These are phyloP conservation scores for Hyaloscypha finlandica DNA, from an alignment of 495 filamentous ascomycete genomes.

Conservation along the genomic window DNA sequence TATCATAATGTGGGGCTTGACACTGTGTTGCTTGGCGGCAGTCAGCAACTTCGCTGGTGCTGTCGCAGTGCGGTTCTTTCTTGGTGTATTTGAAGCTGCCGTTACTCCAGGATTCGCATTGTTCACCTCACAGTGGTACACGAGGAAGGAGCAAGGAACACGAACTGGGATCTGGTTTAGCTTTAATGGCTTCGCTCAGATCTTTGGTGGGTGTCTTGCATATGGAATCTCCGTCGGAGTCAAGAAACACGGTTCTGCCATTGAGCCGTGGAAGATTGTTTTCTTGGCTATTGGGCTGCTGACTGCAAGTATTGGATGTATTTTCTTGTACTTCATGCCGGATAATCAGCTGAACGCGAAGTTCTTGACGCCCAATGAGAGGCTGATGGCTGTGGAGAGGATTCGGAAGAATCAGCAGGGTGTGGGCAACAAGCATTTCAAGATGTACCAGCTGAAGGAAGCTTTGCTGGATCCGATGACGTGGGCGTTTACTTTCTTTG, in stretches of 20 bases:
- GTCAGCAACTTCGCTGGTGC: conserved; percentile 32
- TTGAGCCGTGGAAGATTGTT: conserved; percentile 52
- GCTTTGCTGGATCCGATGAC: conserved; percentile 58
- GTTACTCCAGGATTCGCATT: conserved; percentile 66
- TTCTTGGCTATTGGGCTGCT: conserved; percentile 55
- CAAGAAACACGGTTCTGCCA: conserved; percentile 40
- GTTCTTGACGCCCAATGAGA: conserved; percentile 57
- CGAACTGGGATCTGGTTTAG: conserved; percentile 48
- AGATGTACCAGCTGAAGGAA: conserved; percentile 59
- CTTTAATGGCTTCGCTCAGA: conserved; percentile 43
- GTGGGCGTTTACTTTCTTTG: conserved; percentile 59
- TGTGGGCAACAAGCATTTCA: conserved; percentile 64
- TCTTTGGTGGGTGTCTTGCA: conserved; percentile 56
- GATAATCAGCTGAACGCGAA: conserved; percentile 65
- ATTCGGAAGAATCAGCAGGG: conserved; percentile 67
- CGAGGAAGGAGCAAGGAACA: conserved; percentile 55
- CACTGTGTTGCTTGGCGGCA: conserved; percentile 47
- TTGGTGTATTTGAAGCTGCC: conserved; percentile 63
- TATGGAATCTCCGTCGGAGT: conserved; percentile 55
- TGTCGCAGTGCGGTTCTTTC: conserved; percentile 52
- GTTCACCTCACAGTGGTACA: conserved; percentile 68
- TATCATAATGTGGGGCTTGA: conserved; percentile 52
- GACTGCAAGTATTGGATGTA: conserved; percentile 56
- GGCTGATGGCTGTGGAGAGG: conserved; percentile 60
- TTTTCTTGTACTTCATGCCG: conserved; percentile 62